Evolutionary conservation across 129 eudicot species (phyloP).

Genomic region (Escallonia rubra): DNA sequence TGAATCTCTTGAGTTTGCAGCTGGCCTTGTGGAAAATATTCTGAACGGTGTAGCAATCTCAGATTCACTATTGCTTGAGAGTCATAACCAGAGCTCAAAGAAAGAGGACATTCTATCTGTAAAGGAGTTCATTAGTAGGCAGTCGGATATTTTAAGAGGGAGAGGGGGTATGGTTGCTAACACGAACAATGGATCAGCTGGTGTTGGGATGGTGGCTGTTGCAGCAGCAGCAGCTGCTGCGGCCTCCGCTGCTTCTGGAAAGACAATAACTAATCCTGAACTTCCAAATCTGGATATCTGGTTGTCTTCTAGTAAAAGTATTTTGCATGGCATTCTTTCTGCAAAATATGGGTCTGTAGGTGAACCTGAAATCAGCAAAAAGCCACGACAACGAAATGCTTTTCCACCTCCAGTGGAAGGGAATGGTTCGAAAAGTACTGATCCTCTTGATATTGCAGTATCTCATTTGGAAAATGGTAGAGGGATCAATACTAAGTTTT

Average conservation of each 20-base stretch:
- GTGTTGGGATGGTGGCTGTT: constrained; percentile 85
- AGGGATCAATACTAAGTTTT: constrained; percentile 63
- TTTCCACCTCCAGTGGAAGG: constrained; percentile 29
- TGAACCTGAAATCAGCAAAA: constrained; percentile 35
- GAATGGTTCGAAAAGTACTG: constrained; percentile 22
- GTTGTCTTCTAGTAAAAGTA: constrained; percentile 66
- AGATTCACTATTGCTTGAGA: constrained; percentile 81
- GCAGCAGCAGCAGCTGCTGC: constrained; percentile 96
- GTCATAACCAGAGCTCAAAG: constrained; percentile 48
- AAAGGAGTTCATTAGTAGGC: constrained; percentile 75
- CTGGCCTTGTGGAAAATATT: constrained; percentile 65
- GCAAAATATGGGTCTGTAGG: constrained; percentile 35
- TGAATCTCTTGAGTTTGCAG: constrained; percentile 75
- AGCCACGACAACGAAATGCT: constrained; percentile 38
- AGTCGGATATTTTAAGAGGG: constrained; percentile 78
- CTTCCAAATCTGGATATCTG: constrained; percentile 77
- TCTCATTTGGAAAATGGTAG: constrained; percentile 52
- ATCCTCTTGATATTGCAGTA: constrained; percentile 52
- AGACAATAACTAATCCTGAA: constrained; percentile 49
- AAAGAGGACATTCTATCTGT: constrained; percentile 73
- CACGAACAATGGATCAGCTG: constrained; percentile 51
- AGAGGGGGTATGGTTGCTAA: constrained; percentile 53
- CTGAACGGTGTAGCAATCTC: constrained; percentile 67
- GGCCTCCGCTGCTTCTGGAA: constrained; percentile 81
- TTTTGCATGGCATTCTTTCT: constrained; percentile 59